Evolutionary conservation across 2,329 filamentous ascomycete genomes (phyloP).

Genomic region (Sordariomycetes sp.): DNA sequence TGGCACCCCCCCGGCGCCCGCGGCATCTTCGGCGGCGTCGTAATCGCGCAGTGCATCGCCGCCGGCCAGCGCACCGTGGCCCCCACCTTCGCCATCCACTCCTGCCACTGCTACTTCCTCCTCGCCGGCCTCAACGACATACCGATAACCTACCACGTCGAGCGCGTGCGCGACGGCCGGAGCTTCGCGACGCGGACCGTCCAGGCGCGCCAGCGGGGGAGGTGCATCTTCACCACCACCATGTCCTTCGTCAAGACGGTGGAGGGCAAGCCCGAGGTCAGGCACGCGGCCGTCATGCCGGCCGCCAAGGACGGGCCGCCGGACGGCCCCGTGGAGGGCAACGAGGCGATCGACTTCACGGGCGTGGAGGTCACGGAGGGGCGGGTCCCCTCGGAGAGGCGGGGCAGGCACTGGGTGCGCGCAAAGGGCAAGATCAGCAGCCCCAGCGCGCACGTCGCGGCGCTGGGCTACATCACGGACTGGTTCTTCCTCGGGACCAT

Average conservation of each 20-base stretch:
- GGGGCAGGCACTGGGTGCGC: slow-evolving; percentile 61
- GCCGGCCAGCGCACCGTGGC: slow-evolving; percentile 84
- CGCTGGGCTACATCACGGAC: slow-evolving; percentile 87
- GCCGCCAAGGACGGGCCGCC: slow-evolving; percentile 18
- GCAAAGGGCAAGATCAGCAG: slow-evolving; percentile 67
- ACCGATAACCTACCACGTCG: slow-evolving; percentile 89
- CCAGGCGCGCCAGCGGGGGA: slow-evolving; percentile 81
- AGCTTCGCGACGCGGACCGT: slow-evolving; percentile 89
- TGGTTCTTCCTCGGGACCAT: slow-evolving; percentile 89
- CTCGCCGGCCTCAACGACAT: slow-evolving; percentile 75
- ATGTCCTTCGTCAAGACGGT: slow-evolving; percentile 68
- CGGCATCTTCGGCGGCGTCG: slow-evolving; percentile 85
- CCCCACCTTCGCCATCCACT: slow-evolving; percentile 70
- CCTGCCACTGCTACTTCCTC: slow-evolving; percentile 98
- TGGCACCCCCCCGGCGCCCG: slow-evolving; percentile 90
- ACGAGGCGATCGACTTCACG: slow-evolving; percentile 16
- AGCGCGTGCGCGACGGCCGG: slow-evolving; percentile 79
- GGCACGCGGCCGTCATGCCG: slow-evolving; percentile 42
- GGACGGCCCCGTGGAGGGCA: slow-evolving; percentile 32
- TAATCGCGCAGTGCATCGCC: slow-evolving; percentile 82
- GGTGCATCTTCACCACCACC: slow-evolving; percentile 90
- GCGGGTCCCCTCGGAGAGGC: slow-evolving; percentile 44
- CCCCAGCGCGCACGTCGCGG: slow-evolving; percentile 68
- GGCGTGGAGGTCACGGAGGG: slow-evolving; percentile 20
- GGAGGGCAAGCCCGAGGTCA: slow-evolving; percentile 36